Conservation (phyloP, 192 early-diverging fungal genomes). For the Anaeromyces robustus region DNA sequence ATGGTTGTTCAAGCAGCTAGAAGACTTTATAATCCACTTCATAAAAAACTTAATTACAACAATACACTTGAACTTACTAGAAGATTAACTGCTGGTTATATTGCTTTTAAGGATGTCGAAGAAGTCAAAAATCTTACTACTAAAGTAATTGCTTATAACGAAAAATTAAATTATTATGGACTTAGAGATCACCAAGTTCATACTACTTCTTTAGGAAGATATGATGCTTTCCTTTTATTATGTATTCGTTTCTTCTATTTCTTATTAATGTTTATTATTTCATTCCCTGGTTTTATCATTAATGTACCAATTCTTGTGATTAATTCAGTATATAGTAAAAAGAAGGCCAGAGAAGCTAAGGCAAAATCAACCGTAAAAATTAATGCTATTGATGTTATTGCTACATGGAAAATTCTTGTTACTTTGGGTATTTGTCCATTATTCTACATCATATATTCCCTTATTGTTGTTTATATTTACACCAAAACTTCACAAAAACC, state of each 20-base stretch:
- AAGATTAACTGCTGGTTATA: conserved; percentile 64
- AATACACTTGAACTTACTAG: conserved; percentile 80
- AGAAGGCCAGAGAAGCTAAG: conserved; percentile 39
- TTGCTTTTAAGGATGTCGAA: conserved; percentile 63
- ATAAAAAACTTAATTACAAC: conserved; percentile 69
- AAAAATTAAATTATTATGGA: conserved; percentile 64
- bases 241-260: conserved; percentile 53
- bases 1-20: conserved; percentile 91
- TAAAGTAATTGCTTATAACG: conserved; percentile 71
- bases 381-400: conserved; percentile 83
- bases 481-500: background rate
- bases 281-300: conserved; percentile 63
- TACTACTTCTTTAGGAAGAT: conserved; percentile 49
- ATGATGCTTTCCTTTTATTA: conserved; percentile 48
- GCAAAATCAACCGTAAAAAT: conserved; percentile 88
- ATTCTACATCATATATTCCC: conserved; percentile 53
- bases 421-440: conserved; percentile 56
- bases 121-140: conserved; percentile 62
- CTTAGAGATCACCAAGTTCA: conserved; percentile 50
- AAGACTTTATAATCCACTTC: conserved; percentile 74
- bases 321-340: background rate
- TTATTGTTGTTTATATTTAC: conserved; percentile 32
- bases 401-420: conserved; percentile 86
- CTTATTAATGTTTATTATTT: conserved; percentile 51
- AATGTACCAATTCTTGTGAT: conserved; percentile 1